Percentiles rank a stretch among this genome's conserved stretches.
Conservation (phyloP, 2,329 filamentous ascomycete species). For the Neonectria sp. region DNA sequence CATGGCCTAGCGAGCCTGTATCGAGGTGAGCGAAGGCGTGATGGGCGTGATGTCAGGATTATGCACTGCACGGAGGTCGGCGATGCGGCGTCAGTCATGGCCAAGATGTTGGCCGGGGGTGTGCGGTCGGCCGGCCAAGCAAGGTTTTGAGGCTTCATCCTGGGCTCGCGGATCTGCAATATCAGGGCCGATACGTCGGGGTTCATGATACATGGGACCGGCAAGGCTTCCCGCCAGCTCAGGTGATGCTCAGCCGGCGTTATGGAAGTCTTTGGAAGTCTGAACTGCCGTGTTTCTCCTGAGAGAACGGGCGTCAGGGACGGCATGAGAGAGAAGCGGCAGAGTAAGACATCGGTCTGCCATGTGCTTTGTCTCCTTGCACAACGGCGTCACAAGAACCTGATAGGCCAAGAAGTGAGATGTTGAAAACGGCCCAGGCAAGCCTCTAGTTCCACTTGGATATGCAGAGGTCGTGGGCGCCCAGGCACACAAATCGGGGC, state of each 20-base stretch:
- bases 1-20: constrained; percentile 28
- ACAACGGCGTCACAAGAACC: constrained; percentile 2
- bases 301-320: constrained; percentile 12
- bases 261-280: constrained; percentile 2
- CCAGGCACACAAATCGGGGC: constrained; percentile 17
- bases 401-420: constrained; percentile 18
- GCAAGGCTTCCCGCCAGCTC: constrained; percentile 35
- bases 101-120: constrained; percentile 29
- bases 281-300: background rate
- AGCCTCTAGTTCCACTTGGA: background rate
- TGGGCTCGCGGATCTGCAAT: constrained; percentile 38
- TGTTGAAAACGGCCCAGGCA: background rate
- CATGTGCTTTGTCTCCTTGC: constrained; percentile 22
- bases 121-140: constrained; percentile 33
- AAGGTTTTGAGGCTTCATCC: constrained; percentile 41
- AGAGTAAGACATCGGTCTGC: constrained; percentile 16
- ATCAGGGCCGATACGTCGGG: constrained; percentile 41
- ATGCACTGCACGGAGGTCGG: constrained; percentile 46
- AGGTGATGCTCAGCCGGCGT: constrained; percentile 32
- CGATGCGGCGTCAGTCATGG: constrained; percentile 31
- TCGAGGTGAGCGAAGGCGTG: background rate
- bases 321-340: background rate
- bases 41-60: constrained; percentile 44
- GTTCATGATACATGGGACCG: constrained; percentile 34
- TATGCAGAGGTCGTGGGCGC: constrained; percentile 8